Evolutionary conservation across 495 filamentous ascomycete species (phyloP), one percentile per base, ranked within the genome.

Genomic region (Aspergillus mulundensis): DNA sequence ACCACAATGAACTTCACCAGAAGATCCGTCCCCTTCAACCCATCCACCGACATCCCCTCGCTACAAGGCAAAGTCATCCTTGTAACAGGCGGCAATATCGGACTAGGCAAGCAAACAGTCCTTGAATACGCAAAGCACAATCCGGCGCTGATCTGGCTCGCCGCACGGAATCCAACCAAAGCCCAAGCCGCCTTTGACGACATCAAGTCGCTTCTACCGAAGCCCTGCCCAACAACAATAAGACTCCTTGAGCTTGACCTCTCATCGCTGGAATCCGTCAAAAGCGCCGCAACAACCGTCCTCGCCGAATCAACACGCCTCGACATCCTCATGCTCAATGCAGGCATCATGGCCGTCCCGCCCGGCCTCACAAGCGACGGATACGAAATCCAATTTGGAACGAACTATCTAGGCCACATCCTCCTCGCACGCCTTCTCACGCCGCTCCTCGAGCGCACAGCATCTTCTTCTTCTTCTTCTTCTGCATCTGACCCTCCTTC

Each of bases 111-210:
- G 21, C 61, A 67, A 30, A 52, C 48, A 42, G 57, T 60, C 14
- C 44, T 68, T 6, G 64, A 66, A 40, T 60, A 60, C 23, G 64
- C 66, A 10, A 56, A 59, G 21, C 54, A 67, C 50, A 46, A 58
- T 16, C 66, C 67, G 11, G 57, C 61, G 5, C 52, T 58, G 32
- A 66, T 70, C 47, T 70, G 61, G 53, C 53, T 67, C 19, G 65
- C 65, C 4, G 59, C 58, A 18, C 65, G 59, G 18, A 57, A 46
- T 44, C 23, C 47, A 30, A 7, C 34, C 16, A 56, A 59, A n/a
- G 57, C 59, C 15, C 48, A 52, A 21, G 57, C 41, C 7, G 49
- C 56, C 28, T 23, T 57, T 32, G 52, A 56, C n/a, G 42, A 56
- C 11, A 58, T 63, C 51, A 36, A 52, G 24, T 1, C 25, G 30